A percentile compares a stretch with the other conserved stretches of the same genome.
Evolutionary conservation across 345 rosid genomes (phyloP).

Genomic region (Eucalyptus sp.): DNA sequence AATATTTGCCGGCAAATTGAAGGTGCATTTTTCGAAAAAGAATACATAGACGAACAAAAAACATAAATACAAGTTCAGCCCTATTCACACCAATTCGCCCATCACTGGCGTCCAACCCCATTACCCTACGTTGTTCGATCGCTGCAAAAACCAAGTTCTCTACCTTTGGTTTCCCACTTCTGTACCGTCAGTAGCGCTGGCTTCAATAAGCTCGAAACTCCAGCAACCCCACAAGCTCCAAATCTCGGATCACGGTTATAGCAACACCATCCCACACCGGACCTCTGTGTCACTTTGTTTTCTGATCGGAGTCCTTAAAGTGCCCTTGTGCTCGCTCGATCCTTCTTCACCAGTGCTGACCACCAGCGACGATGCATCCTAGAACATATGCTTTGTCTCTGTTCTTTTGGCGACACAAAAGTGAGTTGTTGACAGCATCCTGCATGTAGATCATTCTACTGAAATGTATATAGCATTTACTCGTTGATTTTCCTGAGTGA

Average conservation of each 20-base stretch:
- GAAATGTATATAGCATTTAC: background rate
- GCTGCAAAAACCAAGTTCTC: background rate
- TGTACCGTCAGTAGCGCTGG: background rate
- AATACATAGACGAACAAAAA: background rate
- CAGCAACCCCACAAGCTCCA: background rate
- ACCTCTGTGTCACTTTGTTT: background rate
- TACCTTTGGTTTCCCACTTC: background rate
- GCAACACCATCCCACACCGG: background rate
- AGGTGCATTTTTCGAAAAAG: too few relatives aligned
- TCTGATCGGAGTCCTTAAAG: background rate
- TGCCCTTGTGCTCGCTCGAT: background rate
- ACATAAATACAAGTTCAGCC: background rate
- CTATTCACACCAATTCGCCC: background rate
- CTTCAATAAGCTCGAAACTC: background rate
- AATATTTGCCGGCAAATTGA: too few relatives aligned
- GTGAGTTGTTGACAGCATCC: background rate
- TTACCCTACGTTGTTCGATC: background rate
- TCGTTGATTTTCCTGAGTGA: background rate
- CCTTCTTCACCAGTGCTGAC: background rate
- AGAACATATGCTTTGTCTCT: background rate
- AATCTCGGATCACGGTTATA: background rate
- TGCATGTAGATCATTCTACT: background rate
- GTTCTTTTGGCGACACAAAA: background rate
- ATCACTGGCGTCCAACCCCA: background rate
- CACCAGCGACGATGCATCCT: background rate